Percentiles rank a stretch among this genome's conserved stretches.
Conservation (phyloP, 192 early-diverging fungal species). For the Neocallimastix lanati region DNA sequence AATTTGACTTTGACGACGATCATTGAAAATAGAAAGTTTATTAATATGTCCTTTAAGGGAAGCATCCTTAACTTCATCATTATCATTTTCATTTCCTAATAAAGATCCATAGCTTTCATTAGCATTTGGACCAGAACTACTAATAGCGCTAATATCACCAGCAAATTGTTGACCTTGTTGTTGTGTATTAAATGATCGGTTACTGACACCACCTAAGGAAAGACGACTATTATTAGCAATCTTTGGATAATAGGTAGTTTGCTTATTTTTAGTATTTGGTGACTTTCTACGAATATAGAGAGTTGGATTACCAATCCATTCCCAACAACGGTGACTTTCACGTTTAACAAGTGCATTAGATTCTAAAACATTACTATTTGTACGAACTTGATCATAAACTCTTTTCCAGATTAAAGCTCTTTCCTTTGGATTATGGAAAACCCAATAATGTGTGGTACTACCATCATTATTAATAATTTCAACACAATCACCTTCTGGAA, state of each 20-base stretch:
- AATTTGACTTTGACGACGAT: neutral
- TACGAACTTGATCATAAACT: neutral
- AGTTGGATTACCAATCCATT: neutral
- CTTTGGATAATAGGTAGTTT: neutral
- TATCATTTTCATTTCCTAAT: neutral
- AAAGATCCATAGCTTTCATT: neutral
- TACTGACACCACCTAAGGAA: neutral
- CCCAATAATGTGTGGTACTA: neutral
- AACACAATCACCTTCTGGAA: neutral
- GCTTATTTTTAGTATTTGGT: neutral
- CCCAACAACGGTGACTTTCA: neutral
- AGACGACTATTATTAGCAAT: neutral
- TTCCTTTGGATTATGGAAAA: neutral
- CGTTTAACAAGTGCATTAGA: neutral
- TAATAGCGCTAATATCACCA: neutral
- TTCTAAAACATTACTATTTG: neutral
- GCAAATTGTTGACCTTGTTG: neutral
- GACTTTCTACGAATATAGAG: neutral
- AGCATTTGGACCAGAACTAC: neutral
- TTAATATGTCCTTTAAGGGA: neutral
- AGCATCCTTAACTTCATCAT: neutral
- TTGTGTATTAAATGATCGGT: neutral
- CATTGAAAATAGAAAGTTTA: neutral
- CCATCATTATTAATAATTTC: neutral
- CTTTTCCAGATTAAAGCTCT: neutral